phyloP scores from a whole-genome alignment of 1,139 yeast genomes.

The Geotrichum candidum region DNA sequence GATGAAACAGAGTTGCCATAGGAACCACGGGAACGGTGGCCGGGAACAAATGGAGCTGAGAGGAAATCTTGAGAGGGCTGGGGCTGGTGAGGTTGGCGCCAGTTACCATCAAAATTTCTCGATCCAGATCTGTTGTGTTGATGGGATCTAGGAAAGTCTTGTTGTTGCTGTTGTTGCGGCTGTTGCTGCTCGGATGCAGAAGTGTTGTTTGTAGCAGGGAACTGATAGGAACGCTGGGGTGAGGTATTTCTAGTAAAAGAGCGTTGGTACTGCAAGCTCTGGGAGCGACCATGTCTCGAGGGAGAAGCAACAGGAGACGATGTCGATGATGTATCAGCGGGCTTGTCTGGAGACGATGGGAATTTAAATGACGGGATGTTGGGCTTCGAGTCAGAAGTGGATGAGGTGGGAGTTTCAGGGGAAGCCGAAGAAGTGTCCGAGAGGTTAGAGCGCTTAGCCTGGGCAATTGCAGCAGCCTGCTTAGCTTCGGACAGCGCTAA shows the following conservation, averaged over 20 bases:
- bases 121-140: conserved; percentile 27
- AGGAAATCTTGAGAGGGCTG: conserved; percentile 21
- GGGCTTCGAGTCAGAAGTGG: conserved; percentile 7
- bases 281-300: conserved; percentile 11
- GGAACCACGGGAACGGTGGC: conserved; percentile 71
- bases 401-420: background rate
- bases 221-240: conserved; percentile 40
- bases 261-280: conserved; percentile 9
- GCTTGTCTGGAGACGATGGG: conserved; percentile 5
- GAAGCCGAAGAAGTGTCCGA: background rate
- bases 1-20: conserved; percentile 65
- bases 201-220: conserved; percentile 38
- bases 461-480: conserved; percentile 90
- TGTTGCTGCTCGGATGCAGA: conserved; percentile 1
- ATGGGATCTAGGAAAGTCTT: background rate
- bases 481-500: conserved; percentile 93
- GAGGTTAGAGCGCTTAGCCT: conserved; percentile 43
- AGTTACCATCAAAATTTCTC: conserved; percentile 48
- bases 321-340: background rate
- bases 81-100: conserved; percentile 32
- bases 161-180: conserved; percentile 1
- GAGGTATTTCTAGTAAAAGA: conserved; percentile 15
- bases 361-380: conserved; percentile 1
- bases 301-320: background rate
- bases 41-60: conserved; percentile 57